Percentiles rank a stretch among this genome's conserved stretches.
Conservation (phyloP, 75 land plant genomes). For the Adiantum capillusveneris region DNA sequence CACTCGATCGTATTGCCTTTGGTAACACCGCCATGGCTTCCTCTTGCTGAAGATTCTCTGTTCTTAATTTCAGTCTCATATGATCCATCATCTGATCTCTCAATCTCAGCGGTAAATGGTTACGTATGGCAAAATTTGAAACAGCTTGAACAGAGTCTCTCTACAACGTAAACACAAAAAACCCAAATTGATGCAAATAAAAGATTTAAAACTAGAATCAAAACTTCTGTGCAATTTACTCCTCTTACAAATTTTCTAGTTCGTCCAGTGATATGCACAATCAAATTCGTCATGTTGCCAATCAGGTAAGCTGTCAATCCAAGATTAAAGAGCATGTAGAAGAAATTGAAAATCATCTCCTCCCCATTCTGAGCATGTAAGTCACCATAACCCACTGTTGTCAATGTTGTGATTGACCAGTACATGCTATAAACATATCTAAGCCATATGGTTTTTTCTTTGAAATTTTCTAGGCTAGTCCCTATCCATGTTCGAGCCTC, state of each 20-base stretch:
- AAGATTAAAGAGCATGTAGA: slow-evolving; percentile 46
- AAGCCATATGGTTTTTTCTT: slow-evolving; percentile 20
- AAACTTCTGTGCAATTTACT: too few species aligned
- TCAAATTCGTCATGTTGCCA: slow-evolving; percentile 59
- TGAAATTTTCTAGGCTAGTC: slow-evolving; percentile 24
- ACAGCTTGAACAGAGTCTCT: slow-evolving; percentile 57
- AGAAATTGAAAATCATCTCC: slow-evolving; percentile 45
- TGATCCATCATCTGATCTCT: slow-evolving; percentile 56
- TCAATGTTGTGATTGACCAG: slow-evolving; percentile 53
- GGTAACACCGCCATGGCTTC: slow-evolving; percentile 44
- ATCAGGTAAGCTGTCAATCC: slow-evolving; percentile 54
- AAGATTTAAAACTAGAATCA: too few species aligned
- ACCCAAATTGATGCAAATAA: too few species aligned
- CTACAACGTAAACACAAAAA: slow-evolving; percentile 18
- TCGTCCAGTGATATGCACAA: slow-evolving; percentile 42
- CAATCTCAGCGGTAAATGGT: slow-evolving; percentile 37
- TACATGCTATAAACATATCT: slow-evolving; percentile 44
- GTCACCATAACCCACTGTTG: slow-evolving; percentile 60
- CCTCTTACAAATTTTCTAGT: slow-evolving; percentile 45
- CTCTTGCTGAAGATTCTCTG: slow-evolving; percentile 41
- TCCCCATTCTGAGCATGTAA: slow-evolving; percentile 37
- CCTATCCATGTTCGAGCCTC: slow-evolving; percentile 47
- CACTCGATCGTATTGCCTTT: slow-evolving; percentile 44
- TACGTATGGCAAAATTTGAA: slow-evolving; percentile 36
- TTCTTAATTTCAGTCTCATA: slow-evolving; percentile 42